These are phyloP conservation scores for Entomortierella lignicola DNA, from an alignment of 192 early-diverging fungal species.

Conservation along the genomic window DNA sequence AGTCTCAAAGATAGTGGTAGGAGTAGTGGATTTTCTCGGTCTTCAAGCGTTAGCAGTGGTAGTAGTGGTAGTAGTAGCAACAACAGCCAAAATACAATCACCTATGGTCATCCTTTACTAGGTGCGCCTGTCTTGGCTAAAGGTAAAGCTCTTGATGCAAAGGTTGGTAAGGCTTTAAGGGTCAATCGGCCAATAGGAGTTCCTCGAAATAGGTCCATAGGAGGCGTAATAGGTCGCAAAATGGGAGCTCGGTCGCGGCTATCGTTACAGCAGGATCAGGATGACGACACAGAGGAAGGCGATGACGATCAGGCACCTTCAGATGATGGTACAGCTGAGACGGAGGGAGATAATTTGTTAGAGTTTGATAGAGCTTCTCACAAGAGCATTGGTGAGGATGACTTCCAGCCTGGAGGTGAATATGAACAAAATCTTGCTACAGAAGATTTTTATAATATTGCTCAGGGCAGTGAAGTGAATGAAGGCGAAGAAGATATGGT, in stretches of 20 bases:
- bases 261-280: slow-evolving; percentile 38
- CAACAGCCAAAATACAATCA: slow-evolving; percentile 14
- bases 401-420: slow-evolving; percentile 1
- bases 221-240: slow-evolving; percentile 23
- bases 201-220: slow-evolving; percentile 9
- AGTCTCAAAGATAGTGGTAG: slow-evolving; percentile 31
- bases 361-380: slow-evolving; percentile 29
- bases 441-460: not conserved
- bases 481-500: slow-evolving; percentile 12
- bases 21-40: slow-evolving; percentile 16
- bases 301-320: slow-evolving; percentile 27
- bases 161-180: slow-evolving; percentile 26
- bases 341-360: slow-evolving; percentile 25
- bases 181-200: slow-evolving; percentile 22
- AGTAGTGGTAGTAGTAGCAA: slow-evolving; percentile 5
- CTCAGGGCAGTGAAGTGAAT: not conserved
- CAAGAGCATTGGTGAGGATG: slow-evolving; percentile 20
- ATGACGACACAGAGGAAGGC: slow-evolving; percentile 24
- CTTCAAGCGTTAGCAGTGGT: slow-evolving; percentile 2
- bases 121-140: slow-evolving; percentile 11
- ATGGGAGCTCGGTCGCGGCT: slow-evolving; percentile 25
- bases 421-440: slow-evolving; percentile 2
- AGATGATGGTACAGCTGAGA: slow-evolving; percentile 30
- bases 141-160: slow-evolving; percentile 22
- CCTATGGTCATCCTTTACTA: slow-evolving; percentile 12